Evolutionary conservation across 2,329 filamentous ascomycete genomes (phyloP), one percentile per base, ranked within the genome.

Genomic region (Colletotrichum acutatum): DNA sequence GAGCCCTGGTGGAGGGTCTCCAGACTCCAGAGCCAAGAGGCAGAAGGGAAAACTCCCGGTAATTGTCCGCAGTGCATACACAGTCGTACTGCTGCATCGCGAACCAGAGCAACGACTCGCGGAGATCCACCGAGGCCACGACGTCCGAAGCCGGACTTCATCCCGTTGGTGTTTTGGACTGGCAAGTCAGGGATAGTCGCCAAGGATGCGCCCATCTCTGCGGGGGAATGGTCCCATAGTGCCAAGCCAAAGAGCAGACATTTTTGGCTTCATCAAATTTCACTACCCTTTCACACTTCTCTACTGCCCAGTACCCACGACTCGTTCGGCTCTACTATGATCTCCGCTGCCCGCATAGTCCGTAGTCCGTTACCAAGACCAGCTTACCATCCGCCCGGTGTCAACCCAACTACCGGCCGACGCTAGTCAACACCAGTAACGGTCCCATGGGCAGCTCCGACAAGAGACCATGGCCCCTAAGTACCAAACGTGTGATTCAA

Each of bases 221-320:
- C 66, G 66, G 70, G 66, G 66, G 59, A 56, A 11, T 42, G 16
- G n/a, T 16, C 26, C 28, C 46, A 26, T 49, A 9, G 34, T 12
- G 70, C 70, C 70, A 72, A 69, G 70, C n/a, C 42, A 37, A 28
- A n/a, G 37, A 28, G 24, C 54, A 63, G 42, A 64, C 22, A 60
- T 64, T 60, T 60, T 26, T 56, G 24, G 42, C 22, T 59, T 58
- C 46, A 19, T 22, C 42, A 54, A 16, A 14, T 54, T 34, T 26
- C 28, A 42, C 19, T 58, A n/a, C 19, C 42, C 32, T 34, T 5
- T 34, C 32, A 34, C 32, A 34, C 12, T 49, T 49, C 42, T 49
- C 19, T 49, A 49, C 42, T 22, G 42, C 42, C 42, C 19, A n/a
- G 42, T 49, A 2, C 8, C 24, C 32, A 19, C 28, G 14, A n/a